Evolutionary conservation across 2,329 filamentous ascomycete genomes (phyloP).

Genomic region (Alternaria hordeiaustralica): DNA sequence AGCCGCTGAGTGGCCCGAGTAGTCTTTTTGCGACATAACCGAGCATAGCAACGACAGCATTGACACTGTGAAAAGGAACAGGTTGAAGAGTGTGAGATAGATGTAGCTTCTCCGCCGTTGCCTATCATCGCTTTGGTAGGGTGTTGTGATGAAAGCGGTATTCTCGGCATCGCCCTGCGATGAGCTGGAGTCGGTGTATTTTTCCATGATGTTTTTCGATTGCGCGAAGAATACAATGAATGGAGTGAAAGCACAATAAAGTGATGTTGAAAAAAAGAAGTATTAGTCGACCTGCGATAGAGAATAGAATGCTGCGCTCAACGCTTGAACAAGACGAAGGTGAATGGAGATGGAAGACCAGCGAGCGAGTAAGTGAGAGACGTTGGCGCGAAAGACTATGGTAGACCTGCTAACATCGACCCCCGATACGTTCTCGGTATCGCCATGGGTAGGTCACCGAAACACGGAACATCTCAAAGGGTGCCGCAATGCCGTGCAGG

Average conservation of each 20-base stretch:
- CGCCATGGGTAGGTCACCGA: slow-evolving; percentile 4
- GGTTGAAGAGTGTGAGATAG: slow-evolving; percentile 41
- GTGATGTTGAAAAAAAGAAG: neutral
- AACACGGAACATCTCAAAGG: slow-evolving; percentile 14
- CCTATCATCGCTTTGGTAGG: slow-evolving; percentile 30
- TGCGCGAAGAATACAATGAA: neutral
- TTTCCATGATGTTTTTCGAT: slow-evolving; percentile 31
- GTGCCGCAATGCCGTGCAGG: neutral
- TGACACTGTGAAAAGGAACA: slow-evolving; percentile 43
- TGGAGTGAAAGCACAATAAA: too few species aligned
- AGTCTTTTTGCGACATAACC: slow-evolving; percentile 39
- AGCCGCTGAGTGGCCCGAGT: slow-evolving; percentile 31
- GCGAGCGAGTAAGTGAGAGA: neutral
- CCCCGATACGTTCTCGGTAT: neutral
- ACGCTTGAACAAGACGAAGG: slow-evolving; percentile 5
- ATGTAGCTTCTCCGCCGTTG: slow-evolving; percentile 28
- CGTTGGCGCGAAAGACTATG: neutral
- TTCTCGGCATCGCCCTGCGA: slow-evolving; percentile 35
- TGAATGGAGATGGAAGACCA: slow-evolving; percentile 4
- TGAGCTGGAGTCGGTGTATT: slow-evolving; percentile 24
- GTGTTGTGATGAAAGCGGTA: slow-evolving; percentile 36
- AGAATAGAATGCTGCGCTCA: slow-evolving; percentile 18
- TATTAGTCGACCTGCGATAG: slow-evolving; percentile 30
- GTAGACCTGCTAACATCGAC: neutral
- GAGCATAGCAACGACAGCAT: slow-evolving; percentile 40